Percentiles rank a stretch among this genome's conserved stretches.
Conservation (phyloP, 148 eudicot species). For the Limonium bicolor region DNA sequence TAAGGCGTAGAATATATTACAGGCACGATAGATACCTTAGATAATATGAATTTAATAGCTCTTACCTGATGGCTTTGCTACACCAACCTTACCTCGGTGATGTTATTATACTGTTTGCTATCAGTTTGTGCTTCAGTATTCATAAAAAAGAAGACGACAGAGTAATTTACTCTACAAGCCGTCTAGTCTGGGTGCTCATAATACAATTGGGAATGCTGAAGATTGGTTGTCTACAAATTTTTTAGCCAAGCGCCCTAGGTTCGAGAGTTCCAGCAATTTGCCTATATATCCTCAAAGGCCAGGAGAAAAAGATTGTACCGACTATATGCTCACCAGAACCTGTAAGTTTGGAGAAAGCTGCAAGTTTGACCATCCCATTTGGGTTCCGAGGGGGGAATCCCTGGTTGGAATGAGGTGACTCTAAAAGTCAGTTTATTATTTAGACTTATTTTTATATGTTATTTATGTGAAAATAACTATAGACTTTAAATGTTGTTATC, state of each 20-base stretch:
- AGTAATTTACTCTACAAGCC: constrained; percentile 76
- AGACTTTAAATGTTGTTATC: no score
- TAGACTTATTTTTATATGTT: no score
- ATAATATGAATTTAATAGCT: no score
- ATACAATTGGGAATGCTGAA: constrained; percentile 71
- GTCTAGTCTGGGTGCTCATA: constrained; percentile 66
- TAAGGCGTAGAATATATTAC: no score
- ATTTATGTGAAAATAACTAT: no score
- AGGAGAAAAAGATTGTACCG: constrained; percentile 92
- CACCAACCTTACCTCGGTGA: no score
- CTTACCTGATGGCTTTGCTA: no score
- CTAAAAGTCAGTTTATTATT: no score
- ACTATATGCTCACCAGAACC: constrained; percentile 98
- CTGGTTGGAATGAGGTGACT: constrained; percentile 99
- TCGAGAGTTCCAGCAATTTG: constrained; percentile 74
- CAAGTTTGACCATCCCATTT: constrained; percentile 99
- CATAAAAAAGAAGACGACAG: no score
- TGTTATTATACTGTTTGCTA: no score
- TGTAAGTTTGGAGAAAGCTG: constrained; percentile 97
- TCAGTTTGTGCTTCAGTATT: no score
- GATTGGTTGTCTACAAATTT: constrained; percentile 79
- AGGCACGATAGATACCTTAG: no score
- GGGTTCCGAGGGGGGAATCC: constrained; percentile 99
- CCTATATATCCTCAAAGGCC: constrained; percentile 97
- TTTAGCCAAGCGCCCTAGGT: constrained; percentile 92